Conservation (phyloP, 2,329 filamentous ascomycete genomes). For the Parasarocladium wereldwijsianum region DNA sequence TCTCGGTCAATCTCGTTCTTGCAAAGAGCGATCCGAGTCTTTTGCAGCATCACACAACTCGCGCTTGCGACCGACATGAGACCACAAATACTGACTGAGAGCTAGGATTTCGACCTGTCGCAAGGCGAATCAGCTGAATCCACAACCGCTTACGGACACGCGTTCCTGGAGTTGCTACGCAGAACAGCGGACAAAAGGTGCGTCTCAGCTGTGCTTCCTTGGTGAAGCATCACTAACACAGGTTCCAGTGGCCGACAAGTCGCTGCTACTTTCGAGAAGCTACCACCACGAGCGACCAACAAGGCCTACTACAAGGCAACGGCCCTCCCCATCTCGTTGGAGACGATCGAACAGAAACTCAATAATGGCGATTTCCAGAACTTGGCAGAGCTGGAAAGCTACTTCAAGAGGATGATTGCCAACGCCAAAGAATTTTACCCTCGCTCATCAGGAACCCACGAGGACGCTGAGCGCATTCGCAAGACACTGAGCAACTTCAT, state of each 20-base stretch:
- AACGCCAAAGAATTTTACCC: constrained; percentile 80
- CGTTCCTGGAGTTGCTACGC: constrained; percentile 61
- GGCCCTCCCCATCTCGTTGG: constrained; percentile 63
- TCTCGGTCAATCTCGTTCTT: not conserved
- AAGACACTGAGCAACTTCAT: constrained; percentile 82
- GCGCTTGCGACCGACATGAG: too few relatives aligned
- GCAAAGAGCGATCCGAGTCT: too few relatives aligned
- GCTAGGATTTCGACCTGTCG: constrained; percentile 28
- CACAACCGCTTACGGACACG: constrained; percentile 56
- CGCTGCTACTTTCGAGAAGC: constrained; percentile 58
- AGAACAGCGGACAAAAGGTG: constrained; percentile 73
- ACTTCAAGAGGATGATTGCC: constrained; percentile 74
- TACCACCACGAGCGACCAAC: constrained; percentile 48
- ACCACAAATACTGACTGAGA: constrained; percentile 15
- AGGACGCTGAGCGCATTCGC: constrained; percentile 74
- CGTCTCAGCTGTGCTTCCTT: constrained; percentile 14
- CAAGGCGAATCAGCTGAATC: constrained; percentile 50
- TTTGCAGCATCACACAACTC: too few relatives aligned
- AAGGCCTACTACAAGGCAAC: constrained; percentile 67
- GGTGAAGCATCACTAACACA: constrained; percentile 5
- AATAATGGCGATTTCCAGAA: constrained; percentile 51
- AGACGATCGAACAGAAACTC: constrained; percentile 63
- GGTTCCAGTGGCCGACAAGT: constrained; percentile 53
- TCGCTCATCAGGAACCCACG: constrained; percentile 56
- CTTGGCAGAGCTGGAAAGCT: constrained; percentile 65